Conservation (phyloP, 306 rosid species). For the Rosa multiflora region DNA sequence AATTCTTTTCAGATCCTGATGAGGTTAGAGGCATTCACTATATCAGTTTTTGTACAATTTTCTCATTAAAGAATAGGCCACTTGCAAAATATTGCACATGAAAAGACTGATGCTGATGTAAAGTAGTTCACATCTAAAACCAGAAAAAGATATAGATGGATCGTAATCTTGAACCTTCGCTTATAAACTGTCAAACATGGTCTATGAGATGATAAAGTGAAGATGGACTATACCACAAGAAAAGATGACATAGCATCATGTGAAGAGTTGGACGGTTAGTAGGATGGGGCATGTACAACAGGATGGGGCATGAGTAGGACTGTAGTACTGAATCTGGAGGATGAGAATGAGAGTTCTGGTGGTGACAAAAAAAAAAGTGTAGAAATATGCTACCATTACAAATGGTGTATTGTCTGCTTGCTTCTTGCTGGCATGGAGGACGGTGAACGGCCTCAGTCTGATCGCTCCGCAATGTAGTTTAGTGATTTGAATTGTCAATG, state of each 20-base stretch:
- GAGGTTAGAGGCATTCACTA: background rate
- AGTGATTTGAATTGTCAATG: background rate
- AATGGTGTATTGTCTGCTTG: background rate
- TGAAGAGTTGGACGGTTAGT: background rate
- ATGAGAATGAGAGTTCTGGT: background rate
- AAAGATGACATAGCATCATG: background rate
- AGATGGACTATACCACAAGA: background rate
- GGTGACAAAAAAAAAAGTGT: background rate
- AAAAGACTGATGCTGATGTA: background rate
- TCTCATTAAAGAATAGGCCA: background rate
- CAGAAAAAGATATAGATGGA: background rate
- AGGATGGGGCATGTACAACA: background rate
- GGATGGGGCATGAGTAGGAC: background rate
- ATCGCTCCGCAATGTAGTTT: background rate
- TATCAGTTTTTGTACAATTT: background rate
- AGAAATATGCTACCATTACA: background rate
- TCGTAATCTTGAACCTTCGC: background rate
- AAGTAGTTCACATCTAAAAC: background rate
- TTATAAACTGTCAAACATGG: background rate
- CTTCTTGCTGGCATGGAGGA: too few relatives aligned
- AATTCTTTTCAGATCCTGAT: background rate
- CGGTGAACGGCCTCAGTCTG: background rate
- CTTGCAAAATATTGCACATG: background rate
- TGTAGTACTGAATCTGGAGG: background rate
- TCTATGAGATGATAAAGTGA: background rate